Base-by-base conservation (phyloP, 2,329 filamentous ascomycete species). In the Xylariaceae sp. region DNA sequence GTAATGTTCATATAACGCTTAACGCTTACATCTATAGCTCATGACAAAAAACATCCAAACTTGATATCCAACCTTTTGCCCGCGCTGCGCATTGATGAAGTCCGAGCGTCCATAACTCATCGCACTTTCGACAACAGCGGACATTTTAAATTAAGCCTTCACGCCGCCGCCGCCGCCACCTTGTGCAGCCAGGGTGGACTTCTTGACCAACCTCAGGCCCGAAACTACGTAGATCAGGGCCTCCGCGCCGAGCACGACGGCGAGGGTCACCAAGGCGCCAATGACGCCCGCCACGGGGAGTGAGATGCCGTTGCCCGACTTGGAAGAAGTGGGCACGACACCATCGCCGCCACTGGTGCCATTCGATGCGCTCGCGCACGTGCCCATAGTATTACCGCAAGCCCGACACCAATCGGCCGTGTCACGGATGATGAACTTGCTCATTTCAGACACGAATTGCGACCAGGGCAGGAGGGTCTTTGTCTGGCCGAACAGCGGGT, bases 241-340 rank as follows among this genome's bases (percentile, higher is more conserved):
- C 16, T 86, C 85, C 61, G 79, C 86, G 41, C 89, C 89, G 36
- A 82, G 72, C 14, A 84, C 74, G 9, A 82, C 79, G 8, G 76
- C 76, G 4, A 85, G 72, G 0, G 82, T 83, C 33, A 90, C 79
- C 63, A 92, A 73, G 39, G 92, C 90, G 40, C 91, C 87, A 47
- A 96, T 92, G 4, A 94, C 91, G 48, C 92, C 91, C 0, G 90
- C 91, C n/a, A 93, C 86, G 5, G 85, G 81, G 33, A 80, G 84
- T 47, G 87, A 89, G 24, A 96, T 79, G 7, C 83, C 81, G 48
- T 75, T 71, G n/a, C 68, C 68, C 21, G 66, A 63, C 12, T 59
- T 49, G 0, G 63, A 56, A 1, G 60, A 9, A 16, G n/a, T 54
- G 2, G 68, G 60, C 5, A 51, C 65, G 16, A 66, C 67, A 16